Conservation (phyloP, 495 filamentous ascomycete species). For the Cudoniella acicularis region DNA sequence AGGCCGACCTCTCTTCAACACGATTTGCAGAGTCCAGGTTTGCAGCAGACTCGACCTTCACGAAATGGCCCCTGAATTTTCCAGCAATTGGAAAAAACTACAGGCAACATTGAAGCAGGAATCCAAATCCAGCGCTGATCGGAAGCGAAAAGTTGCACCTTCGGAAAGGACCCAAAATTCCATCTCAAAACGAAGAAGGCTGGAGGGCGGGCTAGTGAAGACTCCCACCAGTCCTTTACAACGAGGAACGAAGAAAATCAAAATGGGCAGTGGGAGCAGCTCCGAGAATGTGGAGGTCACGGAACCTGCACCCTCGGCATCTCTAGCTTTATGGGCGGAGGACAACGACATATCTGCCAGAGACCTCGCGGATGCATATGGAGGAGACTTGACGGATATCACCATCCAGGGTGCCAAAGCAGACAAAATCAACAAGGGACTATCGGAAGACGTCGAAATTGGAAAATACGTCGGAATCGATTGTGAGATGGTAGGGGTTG, state of each 20-base stretch:
- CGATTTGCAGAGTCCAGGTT: neutral
- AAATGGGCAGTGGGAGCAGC: constrained; percentile 15
- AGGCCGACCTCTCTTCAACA: neutral
- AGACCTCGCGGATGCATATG: constrained; percentile 59
- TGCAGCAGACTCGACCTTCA: too few relatives aligned
- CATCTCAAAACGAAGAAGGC: constrained; percentile 22
- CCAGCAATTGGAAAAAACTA: constrained; percentile 73
- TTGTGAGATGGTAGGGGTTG: constrained; percentile 97
- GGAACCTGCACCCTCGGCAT: constrained; percentile 16
- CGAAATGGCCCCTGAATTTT: constrained; percentile 36
- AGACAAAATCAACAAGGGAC: constrained; percentile 46
- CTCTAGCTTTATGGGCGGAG: constrained; percentile 42
- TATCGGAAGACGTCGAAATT: constrained; percentile 45
- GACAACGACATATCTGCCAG: constrained; percentile 59
- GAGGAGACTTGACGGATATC: constrained; percentile 35
- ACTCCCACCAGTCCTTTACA: constrained; percentile 4
- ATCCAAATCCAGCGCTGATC: constrained; percentile 29
- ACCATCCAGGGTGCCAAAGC: constrained; percentile 17
- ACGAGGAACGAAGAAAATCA: constrained; percentile 12
- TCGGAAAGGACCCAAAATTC: constrained; percentile 20
- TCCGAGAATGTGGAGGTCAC: neutral
- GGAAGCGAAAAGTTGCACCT: constrained; percentile 29
- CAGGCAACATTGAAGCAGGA: constrained; percentile 60
- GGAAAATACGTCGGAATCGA: constrained; percentile 92
- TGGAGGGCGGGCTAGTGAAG: constrained; percentile 22